Percentiles rank a stretch among this genome's conserved stretches.
phyloP scores from a whole-genome alignment of 495 filamentous ascomycete genomes.

The Neurospora sublineolata region DNA sequence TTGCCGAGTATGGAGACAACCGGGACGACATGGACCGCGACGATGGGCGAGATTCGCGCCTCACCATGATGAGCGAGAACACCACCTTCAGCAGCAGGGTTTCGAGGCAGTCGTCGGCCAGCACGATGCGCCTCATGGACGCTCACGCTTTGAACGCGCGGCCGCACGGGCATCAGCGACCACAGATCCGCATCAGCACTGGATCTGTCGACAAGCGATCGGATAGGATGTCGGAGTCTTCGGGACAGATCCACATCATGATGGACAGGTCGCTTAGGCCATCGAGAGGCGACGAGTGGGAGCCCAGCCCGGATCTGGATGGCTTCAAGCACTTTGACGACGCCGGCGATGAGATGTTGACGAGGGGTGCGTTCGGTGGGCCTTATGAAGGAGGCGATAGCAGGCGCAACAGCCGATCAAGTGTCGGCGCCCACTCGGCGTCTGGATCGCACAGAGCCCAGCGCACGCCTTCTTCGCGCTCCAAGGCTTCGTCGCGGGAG shows the following conservation, averaged over 20 bases:
- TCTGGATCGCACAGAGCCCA: conserved; percentile 4
- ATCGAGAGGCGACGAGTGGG: conserved; percentile 18
- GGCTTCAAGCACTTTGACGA: conserved; percentile 28
- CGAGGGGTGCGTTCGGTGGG: neutral
- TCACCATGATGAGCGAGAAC: conserved; percentile 14
- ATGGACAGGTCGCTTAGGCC: conserved; percentile 9
- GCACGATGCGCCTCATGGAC: conserved; percentile 17
- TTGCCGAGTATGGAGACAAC: conserved; percentile 41
- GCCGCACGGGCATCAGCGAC: conserved; percentile 9
- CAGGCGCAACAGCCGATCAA: conserved; percentile 7
- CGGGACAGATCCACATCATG: conserved; percentile 20
- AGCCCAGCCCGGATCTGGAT: conserved; percentile 28
- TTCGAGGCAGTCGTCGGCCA: conserved; percentile 20
- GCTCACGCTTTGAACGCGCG: conserved; percentile 9
- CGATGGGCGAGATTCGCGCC: conserved; percentile 5
- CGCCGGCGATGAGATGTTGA: conserved; percentile 15
- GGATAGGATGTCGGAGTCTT: neutral
- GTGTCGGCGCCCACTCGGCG: conserved; percentile 3
- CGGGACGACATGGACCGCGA: conserved; percentile 5
- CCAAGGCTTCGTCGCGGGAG: conserved; percentile 3
- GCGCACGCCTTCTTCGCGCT: neutral
- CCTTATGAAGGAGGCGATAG: neutral
- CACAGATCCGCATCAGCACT: neutral
- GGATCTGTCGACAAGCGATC: neutral
- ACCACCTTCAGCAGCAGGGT: conserved; percentile 10